Base-by-base conservation (phyloP, 805 yeast species). In the Barnettozyma pratensis region DNA sequence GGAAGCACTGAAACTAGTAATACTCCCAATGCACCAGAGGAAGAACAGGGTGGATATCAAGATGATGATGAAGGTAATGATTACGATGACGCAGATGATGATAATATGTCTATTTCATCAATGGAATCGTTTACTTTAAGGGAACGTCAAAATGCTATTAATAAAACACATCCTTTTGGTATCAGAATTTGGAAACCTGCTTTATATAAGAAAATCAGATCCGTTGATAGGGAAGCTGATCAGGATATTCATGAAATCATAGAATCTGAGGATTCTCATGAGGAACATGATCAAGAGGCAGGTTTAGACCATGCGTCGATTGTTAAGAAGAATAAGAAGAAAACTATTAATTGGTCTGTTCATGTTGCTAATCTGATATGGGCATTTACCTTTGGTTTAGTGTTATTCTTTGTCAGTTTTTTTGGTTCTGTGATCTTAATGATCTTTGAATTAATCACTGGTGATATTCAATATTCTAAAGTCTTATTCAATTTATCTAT, bases 161-260 rank as follows among this genome's bases (percentile, higher is more conserved):
- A 94, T 63, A 83, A 87, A 45, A 90, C 97, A 5, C 99, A 94
- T 71, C 99, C 99, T 0, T 94, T 94, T 61, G 99, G 99, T 75
- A 92, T 94, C 41, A 85, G 96, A 65, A 88, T 94, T 59, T 94
- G 99, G 99, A 94, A 94, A 62, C 99, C 99, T 1, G 97, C 98
- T 3, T 72, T 94, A 48, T 94, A 94, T 69, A 94, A 94, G 65
- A 94, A 94, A 66, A 77, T 79, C 50, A 81, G 99, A 60, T 87
- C 97, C 4, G 97, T 94, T 32, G 94, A 94, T 56, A 75, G 82
- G 38, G 83, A 88, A 50, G 97, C 98, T 2, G 96, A 88, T 51
- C 86, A 86, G 53, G 99, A 94, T 72, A 88, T 94, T 56, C 97
- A 92, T 66, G 91, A 89, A 42, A 79, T 83, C 14, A 75, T 31